Evolutionary conservation across 2,329 filamentous ascomycete genomes (phyloP), one percentile per base, ranked within the genome.

Genomic region (Scortechinia acanthostroma): DNA sequence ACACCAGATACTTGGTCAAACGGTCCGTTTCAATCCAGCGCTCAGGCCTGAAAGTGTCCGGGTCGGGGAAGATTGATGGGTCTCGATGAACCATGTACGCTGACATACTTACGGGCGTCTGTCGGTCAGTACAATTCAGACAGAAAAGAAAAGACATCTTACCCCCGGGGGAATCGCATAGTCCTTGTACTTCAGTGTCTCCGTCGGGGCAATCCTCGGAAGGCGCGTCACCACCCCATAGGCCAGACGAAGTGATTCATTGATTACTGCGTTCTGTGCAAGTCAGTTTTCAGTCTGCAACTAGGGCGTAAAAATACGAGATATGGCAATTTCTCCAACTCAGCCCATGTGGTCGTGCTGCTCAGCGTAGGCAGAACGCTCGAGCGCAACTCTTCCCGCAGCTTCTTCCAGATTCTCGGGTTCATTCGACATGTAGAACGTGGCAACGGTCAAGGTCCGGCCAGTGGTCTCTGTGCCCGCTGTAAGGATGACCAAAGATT

Each of bases 301-400:
- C n/a, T 30, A 10, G 10, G n/a, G 25, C 10, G 25, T n/a, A 40
- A 40, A 40, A 19, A 13, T 40, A 40, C 35, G 6, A 62, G 49
- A 47, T 68, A 71, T 0, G 68, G 63, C 5, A 70, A 52, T 40
- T 61, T 52, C 49, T 72, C 60, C 4, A 69, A 52, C 20, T 58
- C 47, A 3, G 50, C 53, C 55, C 58, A 59, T 2, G 25, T 45
- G 3, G 50, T n/a, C n/a, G n/a, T n/a, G n/a, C n/a, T n/a, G 49
- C 22, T 52, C 44, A 2, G 47, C 42, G 19, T 51, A 25, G 6
- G 52, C 46, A 43, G 52, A 28, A 55, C 49, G 17, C 53, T 52
- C 13, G 28, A 42, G 10, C 49, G 42, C 25, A 63, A 48, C 17
- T 63, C 58, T 35, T 52, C 47, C 35, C 50, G 50, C 4, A 63